Evolutionary conservation across 1,284 basidiomycete species (phyloP).

Genomic region (Cryptococcus neoformans): DNA sequence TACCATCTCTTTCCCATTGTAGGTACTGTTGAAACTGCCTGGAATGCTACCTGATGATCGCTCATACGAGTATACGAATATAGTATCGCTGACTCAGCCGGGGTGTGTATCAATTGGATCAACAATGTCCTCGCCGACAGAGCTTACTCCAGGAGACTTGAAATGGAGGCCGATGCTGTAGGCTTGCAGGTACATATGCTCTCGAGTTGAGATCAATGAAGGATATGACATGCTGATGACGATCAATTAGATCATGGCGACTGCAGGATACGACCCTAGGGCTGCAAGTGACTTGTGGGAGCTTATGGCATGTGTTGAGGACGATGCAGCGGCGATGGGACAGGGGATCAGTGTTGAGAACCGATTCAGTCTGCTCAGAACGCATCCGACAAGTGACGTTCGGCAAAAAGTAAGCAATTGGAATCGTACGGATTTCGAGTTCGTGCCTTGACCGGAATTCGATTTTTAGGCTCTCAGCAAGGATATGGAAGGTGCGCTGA

Average conservation of each 20-base stretch:
- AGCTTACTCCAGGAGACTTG: slow-evolving; percentile 55
- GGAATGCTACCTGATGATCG: not conserved
- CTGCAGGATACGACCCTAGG: slow-evolving; percentile 54
- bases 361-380: slow-evolving; percentile 49
- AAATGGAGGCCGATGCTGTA: slow-evolving; percentile 55
- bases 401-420: slow-evolving; percentile 17
- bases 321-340: slow-evolving; percentile 43
- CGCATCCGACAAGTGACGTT: slow-evolving; percentile 53
- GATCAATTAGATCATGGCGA: slow-evolving; percentile 47
- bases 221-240: not conserved
- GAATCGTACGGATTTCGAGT: not conserved
- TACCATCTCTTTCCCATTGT: slow-evolving; percentile 54
- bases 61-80: not conserved
- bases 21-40: slow-evolving; percentile 8
- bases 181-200: slow-evolving; percentile 49
- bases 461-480: slow-evolving; percentile 37
- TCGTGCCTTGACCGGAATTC: not conserved
- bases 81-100: slow-evolving; percentile 53
- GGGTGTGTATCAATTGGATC: slow-evolving; percentile 52
- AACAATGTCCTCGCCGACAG: slow-evolving; percentile 53
- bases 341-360: slow-evolving; percentile 36
- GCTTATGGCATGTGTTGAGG: slow-evolving; percentile 52
- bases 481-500: slow-evolving; percentile 47
- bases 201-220: not conserved
- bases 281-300: slow-evolving; percentile 53